Percentiles rank a stretch among this genome's conserved stretches.
These are phyloP conservation scores for Kalmusia sp. DNA, from an alignment of 2,329 filamentous ascomycete genomes.

Conservation along the genomic window DNA sequence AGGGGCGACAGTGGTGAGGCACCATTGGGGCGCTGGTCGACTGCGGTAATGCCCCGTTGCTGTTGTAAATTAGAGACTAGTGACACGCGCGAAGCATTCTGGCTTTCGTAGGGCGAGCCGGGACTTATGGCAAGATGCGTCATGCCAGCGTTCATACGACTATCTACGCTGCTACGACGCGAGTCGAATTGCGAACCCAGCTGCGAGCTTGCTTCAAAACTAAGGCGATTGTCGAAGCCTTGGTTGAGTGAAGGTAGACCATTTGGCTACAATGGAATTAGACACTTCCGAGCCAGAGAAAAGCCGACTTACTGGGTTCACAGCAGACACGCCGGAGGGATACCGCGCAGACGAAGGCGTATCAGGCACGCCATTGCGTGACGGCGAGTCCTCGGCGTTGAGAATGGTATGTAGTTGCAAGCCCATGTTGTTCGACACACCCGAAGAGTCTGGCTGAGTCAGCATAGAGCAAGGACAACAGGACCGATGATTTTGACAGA, in stretches of 20 bases:
- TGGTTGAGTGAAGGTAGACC: constrained; percentile 66
- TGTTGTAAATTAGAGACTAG: constrained; percentile 74
- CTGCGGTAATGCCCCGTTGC: constrained; percentile 56
- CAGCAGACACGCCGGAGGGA: constrained; percentile 30
- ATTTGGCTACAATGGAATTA: constrained; percentile 37
- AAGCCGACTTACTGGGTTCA: constrained; percentile 33
- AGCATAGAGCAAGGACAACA: constrained; percentile 17
- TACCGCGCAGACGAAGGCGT: constrained; percentile 50
- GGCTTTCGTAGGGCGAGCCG: constrained; percentile 75
- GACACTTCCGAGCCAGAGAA: neutral
- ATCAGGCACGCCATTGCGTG: constrained; percentile 51
- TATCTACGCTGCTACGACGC: constrained; percentile 80
- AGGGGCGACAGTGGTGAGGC: constrained; percentile 55
- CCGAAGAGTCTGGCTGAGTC: constrained; percentile 46
- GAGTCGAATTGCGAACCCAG: constrained; percentile 59
- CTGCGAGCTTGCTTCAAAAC: constrained; percentile 54
- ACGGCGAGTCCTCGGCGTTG: constrained; percentile 58
- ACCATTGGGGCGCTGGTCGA: constrained; percentile 51
- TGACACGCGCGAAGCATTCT: constrained; percentile 78
- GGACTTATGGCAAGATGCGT: constrained; percentile 72
- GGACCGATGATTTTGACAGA: neutral
- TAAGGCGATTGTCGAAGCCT: constrained; percentile 54
- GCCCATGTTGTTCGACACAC: constrained; percentile 53
- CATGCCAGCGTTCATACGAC: constrained; percentile 76
- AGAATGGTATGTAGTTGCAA: constrained; percentile 59